Conservation (phyloP, 1,284 basidiomycete species). For the Mycena sp. region DNA sequence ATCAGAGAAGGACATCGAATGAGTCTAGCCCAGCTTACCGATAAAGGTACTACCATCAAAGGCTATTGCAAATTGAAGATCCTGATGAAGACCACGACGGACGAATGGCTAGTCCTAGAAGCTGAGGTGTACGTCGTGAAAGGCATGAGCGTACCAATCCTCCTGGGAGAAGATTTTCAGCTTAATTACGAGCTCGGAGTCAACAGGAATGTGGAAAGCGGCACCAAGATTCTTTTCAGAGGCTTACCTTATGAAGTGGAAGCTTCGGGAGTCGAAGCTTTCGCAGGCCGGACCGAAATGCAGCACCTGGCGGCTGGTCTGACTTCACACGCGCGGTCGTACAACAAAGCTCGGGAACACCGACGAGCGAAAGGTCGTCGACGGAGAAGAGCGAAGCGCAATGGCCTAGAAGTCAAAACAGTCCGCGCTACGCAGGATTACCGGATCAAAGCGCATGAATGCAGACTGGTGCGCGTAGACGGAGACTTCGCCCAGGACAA, state of each 20-base stretch:
- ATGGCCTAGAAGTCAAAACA: neutral
- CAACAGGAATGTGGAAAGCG: neutral
- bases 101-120: neutral
- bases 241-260: neutral
- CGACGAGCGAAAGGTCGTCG: neutral
- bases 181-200: slow-evolving; percentile 5
- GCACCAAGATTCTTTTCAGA: neutral
- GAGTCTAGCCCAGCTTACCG: neutral
- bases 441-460: neutral
- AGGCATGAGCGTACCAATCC: neutral
- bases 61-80: neutral
- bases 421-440: neutral
- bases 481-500: neutral
- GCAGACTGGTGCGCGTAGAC: neutral
- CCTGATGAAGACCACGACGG: rapidly evolving
- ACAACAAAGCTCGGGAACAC: neutral
- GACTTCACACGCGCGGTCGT: neutral
- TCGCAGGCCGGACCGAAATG: neutral
- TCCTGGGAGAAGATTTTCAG: neutral
- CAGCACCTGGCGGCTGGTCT: neutral
- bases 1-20: neutral
- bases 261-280: neutral
- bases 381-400: neutral
- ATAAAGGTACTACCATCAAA: neutral
- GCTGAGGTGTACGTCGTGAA: neutral